These are phyloP conservation scores for Gloeophyllum trabeum DNA, from an alignment of 768 basidiomycete species.

Conservation along the genomic window DNA sequence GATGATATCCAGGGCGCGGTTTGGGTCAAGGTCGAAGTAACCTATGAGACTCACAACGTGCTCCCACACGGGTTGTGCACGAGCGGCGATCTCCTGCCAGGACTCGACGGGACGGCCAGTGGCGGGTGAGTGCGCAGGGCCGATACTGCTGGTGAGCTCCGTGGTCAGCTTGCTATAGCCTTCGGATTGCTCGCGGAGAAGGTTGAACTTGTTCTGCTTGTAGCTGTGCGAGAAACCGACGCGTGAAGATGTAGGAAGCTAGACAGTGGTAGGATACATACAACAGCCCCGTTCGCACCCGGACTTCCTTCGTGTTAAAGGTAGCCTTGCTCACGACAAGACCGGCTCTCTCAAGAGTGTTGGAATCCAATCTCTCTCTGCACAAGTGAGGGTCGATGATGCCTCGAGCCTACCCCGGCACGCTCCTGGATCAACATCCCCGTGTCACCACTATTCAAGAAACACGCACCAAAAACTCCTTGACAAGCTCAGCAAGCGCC, in stretches of 20 bases:
- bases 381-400: constrained; percentile 52
- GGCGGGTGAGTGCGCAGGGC: constrained; percentile 56
- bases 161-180: constrained; percentile 90
- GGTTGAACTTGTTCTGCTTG: constrained; percentile 97
- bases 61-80: constrained; percentile 67
- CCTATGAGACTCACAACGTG: constrained; percentile 84
- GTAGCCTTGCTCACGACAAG: constrained; percentile 56
- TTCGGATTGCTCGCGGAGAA: constrained; percentile 94
- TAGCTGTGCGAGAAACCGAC: constrained; percentile 40
- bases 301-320: constrained; percentile 72
- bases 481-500: constrained; percentile 44
- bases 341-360: constrained; percentile 49
- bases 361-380: constrained; percentile 64
- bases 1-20: constrained; percentile 86
- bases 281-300: constrained; percentile 75
- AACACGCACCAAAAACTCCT: constrained; percentile 45
- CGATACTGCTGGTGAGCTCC: constrained; percentile 70
- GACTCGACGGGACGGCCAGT: constrained; percentile 61
- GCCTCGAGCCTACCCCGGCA: constrained; percentile 34
- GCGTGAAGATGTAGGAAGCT: neutral
- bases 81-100: constrained; percentile 41
- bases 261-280: constrained; percentile 29
- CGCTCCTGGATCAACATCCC: neutral
- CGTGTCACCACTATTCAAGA: neutral
- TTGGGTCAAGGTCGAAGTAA: constrained; percentile 95